Evolutionary conservation across 2,329 filamentous ascomycete species (phyloP).

Genomic region (Penicillium sp.): DNA sequence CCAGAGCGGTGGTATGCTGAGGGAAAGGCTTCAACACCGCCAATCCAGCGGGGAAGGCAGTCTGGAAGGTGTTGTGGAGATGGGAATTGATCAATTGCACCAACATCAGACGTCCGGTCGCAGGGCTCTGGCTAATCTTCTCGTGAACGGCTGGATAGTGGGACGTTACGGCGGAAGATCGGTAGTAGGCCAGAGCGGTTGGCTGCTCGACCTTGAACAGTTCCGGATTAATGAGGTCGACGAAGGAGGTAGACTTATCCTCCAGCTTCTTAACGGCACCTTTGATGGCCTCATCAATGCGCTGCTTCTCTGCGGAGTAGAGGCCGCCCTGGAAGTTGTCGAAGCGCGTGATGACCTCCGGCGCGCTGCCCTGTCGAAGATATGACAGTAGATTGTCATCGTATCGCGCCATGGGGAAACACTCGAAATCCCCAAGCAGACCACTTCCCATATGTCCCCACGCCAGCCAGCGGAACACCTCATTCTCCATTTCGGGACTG

Average conservation of each 20-base stretch:
- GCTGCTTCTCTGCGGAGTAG: conserved; percentile 65
- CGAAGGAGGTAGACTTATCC: conserved; percentile 60
- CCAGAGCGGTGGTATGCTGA: conserved; percentile 69
- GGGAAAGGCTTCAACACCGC: conserved; percentile 76
- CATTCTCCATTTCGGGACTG: conserved; percentile 60
- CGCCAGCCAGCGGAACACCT: conserved; percentile 81
- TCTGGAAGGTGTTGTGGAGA: conserved; percentile 81
- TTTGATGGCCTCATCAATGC: conserved; percentile 63
- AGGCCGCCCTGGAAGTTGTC: conserved; percentile 68
- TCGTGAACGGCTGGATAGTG: conserved; percentile 68
- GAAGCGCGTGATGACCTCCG: conserved; percentile 66
- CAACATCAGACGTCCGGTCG: conserved; percentile 63
- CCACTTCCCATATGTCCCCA: conserved; percentile 91
- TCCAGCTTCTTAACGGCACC: conserved; percentile 57
- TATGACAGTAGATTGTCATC: conserved; percentile 70
- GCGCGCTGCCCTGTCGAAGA: conserved; percentile 72
- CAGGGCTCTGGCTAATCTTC: conserved; percentile 56
- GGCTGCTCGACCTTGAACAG: conserved; percentile 66
- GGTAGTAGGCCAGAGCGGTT: conserved; percentile 74
- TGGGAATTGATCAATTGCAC: conserved; percentile 78
- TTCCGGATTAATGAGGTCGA: conserved; percentile 58
- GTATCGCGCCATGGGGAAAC: conserved; percentile 76
- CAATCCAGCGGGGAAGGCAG: conserved; percentile 71
- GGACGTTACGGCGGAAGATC: conserved; percentile 57
- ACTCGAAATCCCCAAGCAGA: conserved; percentile 72